A percentile compares a stretch with the other conserved stretches of the same genome.
Evolutionary conservation across 139 green algal genomes (phyloP).

Genomic region (Coelastrella sp.): DNA sequence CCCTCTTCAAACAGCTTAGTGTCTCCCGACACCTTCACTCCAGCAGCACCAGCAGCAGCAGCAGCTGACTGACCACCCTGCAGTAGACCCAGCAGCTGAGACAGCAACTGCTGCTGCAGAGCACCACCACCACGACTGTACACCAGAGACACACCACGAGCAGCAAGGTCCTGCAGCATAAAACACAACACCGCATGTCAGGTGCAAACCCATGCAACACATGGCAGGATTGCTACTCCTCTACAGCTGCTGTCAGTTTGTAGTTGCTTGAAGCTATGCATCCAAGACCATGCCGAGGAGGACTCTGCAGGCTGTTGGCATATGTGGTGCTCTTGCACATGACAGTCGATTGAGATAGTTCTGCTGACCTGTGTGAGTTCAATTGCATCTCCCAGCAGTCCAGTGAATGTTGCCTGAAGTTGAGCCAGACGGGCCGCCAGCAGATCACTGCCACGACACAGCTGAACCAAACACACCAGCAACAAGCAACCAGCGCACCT

Average conservation of each 20-base stretch:
- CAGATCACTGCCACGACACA: constrained; percentile 60
- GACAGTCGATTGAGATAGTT: no score
- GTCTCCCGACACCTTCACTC: constrained; percentile 76
- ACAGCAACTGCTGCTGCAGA: constrained; percentile 74
- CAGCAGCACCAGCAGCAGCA: not conserved
- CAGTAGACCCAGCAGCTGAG: constrained; percentile 63
- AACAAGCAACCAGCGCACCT: constrained; percentile 84
- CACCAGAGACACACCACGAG: constrained; percentile 80
- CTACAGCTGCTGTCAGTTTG: no score
- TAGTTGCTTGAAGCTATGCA: no score
- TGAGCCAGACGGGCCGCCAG: constrained; percentile 70
- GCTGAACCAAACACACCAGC: constrained; percentile 85
- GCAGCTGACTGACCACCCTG: constrained; percentile 46
- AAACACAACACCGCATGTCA: not conserved
- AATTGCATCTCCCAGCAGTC: constrained; percentile 84
- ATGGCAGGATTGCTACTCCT: not conserved
- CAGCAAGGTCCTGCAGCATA: constrained; percentile 77
- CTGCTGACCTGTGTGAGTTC: constrained; percentile 89
- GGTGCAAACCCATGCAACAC: not conserved
- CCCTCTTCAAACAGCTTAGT: constrained; percentile 57
- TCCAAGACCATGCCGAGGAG: not conserved
- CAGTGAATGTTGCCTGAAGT: constrained; percentile 75
- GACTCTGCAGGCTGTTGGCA: not conserved
- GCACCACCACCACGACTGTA: constrained; percentile 79
- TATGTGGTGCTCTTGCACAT: not conserved